These are phyloP conservation scores for Aspergillus vadensis DNA, from an alignment of 2,329 filamentous ascomycete genomes.

Conservation along the genomic window DNA sequence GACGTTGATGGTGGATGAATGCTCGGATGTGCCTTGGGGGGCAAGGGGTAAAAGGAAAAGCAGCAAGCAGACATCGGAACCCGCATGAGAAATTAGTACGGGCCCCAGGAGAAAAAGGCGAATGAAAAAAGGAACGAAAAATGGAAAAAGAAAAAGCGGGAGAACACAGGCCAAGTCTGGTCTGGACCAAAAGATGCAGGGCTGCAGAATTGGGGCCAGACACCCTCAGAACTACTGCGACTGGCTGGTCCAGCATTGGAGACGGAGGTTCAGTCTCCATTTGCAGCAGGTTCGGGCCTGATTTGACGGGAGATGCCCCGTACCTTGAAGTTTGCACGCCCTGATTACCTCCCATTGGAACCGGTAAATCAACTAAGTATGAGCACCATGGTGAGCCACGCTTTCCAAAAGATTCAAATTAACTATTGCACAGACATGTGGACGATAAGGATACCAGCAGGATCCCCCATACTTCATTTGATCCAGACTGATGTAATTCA, in stretches of 20 bases:
- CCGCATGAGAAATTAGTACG: background rate
- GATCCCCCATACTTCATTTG: background rate
- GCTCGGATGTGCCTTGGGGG: background rate
- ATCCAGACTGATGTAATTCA: too few relatives aligned
- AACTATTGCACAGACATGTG: background rate
- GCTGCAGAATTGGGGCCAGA: conserved; percentile 20
- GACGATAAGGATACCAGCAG: background rate
- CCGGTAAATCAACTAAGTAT: too few relatives aligned
- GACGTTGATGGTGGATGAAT: background rate
- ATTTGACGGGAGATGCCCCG: conserved; percentile 3
- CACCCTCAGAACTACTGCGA: background rate
- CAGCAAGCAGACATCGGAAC: background rate
- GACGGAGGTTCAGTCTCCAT: background rate
- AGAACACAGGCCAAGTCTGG: conserved; percentile 12
- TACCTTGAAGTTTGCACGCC: background rate
- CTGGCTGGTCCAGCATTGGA: conserved; percentile 3
- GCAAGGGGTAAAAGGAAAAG: conserved; percentile 9
- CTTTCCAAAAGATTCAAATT: too few relatives aligned
- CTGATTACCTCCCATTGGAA: too few relatives aligned
- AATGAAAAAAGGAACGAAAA: conserved; percentile 11
- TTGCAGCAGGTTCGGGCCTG: background rate
- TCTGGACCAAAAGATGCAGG: conserved; percentile 23
- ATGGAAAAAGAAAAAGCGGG: background rate
- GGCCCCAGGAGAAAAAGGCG: background rate
- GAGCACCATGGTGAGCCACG: too few relatives aligned